phyloP scores from a whole-genome alignment of 768 basidiomycete genomes.

The Psilocybe tampanensis region DNA sequence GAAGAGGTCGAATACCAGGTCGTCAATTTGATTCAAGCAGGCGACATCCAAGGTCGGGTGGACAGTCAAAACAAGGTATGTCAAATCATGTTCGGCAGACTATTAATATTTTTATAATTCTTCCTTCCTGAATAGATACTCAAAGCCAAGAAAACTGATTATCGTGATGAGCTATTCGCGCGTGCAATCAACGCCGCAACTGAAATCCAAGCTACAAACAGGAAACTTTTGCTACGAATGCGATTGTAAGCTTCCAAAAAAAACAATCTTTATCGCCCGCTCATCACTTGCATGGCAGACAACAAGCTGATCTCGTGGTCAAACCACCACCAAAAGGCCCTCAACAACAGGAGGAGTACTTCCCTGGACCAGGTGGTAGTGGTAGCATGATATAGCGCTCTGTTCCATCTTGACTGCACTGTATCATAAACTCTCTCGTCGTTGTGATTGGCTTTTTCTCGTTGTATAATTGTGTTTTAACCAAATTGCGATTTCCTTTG shows the following conservation, averaged over 20 bases:
- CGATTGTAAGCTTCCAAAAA: constrained; percentile 60
- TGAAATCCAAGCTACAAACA: constrained; percentile 72
- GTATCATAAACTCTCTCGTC: background rate
- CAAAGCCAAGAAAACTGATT: constrained; percentile 77
- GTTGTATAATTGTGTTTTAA: too few relatives aligned
- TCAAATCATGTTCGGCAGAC: too few relatives aligned
- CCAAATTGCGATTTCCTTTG: too few relatives aligned
- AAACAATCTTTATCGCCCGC: background rate
- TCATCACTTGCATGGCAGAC: constrained; percentile 41
- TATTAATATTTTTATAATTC: too few relatives aligned
- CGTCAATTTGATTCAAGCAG: constrained; percentile 74
- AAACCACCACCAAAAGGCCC: constrained; percentile 61
- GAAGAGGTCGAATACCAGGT: constrained; percentile 75
- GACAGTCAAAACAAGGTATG: constrained; percentile 88
- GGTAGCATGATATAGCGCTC: background rate
- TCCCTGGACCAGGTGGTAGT: background rate
- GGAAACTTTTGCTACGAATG: constrained; percentile 83
- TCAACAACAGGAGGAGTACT: constrained; percentile 8
- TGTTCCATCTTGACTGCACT: background rate
- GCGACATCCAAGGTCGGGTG: constrained; percentile 79
- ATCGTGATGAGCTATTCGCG: constrained; percentile 74
- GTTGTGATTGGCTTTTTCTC: too few relatives aligned
- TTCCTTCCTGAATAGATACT: constrained; percentile 55
- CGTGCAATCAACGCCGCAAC: constrained; percentile 73
- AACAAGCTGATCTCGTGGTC: constrained; percentile 80